Evolutionary conservation across 257 asterid genomes (phyloP).

Genomic region (Galeopsis tetrahit): DNA sequence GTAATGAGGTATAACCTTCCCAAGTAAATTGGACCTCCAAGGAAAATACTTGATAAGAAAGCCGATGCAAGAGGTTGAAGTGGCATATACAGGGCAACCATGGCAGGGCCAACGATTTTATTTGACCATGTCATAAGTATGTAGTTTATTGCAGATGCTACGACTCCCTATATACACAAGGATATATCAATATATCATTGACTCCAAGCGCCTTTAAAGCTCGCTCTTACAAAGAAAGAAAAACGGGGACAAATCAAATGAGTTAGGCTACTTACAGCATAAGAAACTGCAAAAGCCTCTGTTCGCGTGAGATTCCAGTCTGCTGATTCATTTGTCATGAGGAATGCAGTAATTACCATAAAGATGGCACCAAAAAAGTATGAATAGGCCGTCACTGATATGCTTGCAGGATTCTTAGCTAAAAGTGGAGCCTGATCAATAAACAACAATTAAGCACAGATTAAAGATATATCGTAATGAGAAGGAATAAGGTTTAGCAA

Average conservation of each 20-base stretch:
- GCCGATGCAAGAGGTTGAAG: constrained; percentile 96
- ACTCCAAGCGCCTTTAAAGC: background rate
- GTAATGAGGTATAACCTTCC: constrained; percentile 69
- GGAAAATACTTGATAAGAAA: constrained; percentile 78
- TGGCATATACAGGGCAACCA: constrained; percentile 89
- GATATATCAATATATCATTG: background rate
- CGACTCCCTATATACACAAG: constrained; percentile 62
- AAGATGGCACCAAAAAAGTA: constrained; percentile 73
- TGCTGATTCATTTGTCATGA: constrained; percentile 56
- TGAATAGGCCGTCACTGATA: constrained; percentile 90
- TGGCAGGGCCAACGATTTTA: constrained; percentile 85
- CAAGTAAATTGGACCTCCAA: constrained; percentile 88
- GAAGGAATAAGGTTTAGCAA: background rate
- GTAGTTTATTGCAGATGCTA: constrained; percentile 88
- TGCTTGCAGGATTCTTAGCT: constrained; percentile 84
- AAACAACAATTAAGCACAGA: constrained; percentile 23
- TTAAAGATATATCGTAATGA: constrained; percentile 27
- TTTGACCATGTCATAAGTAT: constrained; percentile 88
- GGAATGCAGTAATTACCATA: constrained; percentile 67
- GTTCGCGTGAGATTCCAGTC: constrained; percentile 78
- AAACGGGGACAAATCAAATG: constrained; percentile 2
- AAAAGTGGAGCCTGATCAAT: constrained; percentile 77
- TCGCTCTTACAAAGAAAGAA: background rate
- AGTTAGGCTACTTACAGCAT: constrained; percentile 72
- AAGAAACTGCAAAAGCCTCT: constrained; percentile 78